Evolutionary conservation across 257 asterid species (phyloP), one percentile per base, ranked within the genome.

Genomic region (Nyctanthes arbortristis): DNA sequence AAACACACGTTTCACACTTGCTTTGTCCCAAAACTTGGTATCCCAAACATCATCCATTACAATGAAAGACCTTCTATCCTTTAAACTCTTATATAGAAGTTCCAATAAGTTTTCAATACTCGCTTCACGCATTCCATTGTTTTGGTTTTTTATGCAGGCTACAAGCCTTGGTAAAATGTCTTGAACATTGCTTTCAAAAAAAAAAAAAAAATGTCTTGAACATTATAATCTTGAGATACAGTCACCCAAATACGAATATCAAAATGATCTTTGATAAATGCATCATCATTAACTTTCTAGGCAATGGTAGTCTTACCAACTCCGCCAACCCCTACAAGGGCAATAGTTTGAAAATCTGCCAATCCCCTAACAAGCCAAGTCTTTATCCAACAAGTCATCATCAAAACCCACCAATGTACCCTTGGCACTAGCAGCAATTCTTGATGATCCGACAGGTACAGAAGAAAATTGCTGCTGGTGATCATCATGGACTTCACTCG

Each of bases 1-100:
- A 33, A 75, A 34, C 14, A 64, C 30, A 6, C 2, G 1, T 22
- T 14, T 71, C 36, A 76, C 10, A 16, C n/a, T n/a, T n/a, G n/a
- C n/a, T n/a, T 22, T 22, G 24, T 66, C 1, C 75, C 73, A 67
- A 2, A 12, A 57, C 2, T 29, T 1, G 2, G 56, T 9, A 4
- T 52, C 30, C 81, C 81, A 71, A 11, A 77, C 55, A 8, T 71
- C 77, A 62, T 77, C 77, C 66, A 77, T 5, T 10, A 77, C 59
- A 12, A 71, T 77, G 11, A 77, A 61, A 20, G 72, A 77, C 40
- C 25, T 72, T 4, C 22, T 22, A 3, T 68, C 47, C 31, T 61
- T 40, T 3, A 72, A 14, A 18, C 24, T 5, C 63, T 24, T 54
- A 13, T n/a, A n/a, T n/a, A n/a, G n/a, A n/a, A n/a, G n/a, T n/a